phyloP scores from a whole-genome alignment of 2,329 filamentous ascomycete species.

The Verticillium klebahnii region DNA sequence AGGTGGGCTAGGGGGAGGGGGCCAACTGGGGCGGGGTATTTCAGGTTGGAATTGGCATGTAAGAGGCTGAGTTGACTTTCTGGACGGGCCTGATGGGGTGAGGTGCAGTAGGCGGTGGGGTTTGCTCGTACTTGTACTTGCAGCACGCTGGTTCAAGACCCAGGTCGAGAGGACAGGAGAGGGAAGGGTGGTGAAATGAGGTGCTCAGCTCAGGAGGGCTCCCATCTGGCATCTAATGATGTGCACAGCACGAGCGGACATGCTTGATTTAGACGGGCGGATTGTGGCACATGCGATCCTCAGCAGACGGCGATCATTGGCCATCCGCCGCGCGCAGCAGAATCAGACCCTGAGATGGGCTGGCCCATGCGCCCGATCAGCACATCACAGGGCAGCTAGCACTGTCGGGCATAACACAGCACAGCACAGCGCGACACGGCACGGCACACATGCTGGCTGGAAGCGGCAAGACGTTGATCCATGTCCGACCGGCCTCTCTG shows the following conservation, averaged over 20 bases:
- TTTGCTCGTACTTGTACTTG: background rate
- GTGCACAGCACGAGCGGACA: background rate
- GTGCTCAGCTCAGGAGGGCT: background rate
- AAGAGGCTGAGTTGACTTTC: no score
- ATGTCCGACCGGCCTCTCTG: background rate
- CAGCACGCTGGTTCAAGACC: background rate
- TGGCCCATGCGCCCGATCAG: no score
- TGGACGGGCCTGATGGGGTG: background rate
- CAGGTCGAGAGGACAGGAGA: no score
- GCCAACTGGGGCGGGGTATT: no score
- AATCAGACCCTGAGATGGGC: no score
- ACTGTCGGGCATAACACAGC: no score
- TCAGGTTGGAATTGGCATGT: no score
- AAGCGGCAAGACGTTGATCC: background rate
- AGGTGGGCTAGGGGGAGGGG: no score
- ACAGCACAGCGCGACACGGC: no score
- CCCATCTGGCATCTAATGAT: background rate
- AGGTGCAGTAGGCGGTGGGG: background rate
- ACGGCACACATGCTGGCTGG: background rate
- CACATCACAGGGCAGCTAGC: no score
- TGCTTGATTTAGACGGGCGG: background rate
- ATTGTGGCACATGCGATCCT: background rate
- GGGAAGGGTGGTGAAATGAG: background rate
- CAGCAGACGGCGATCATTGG: background rate
- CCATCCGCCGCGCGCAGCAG: background rate